Evolutionary conservation across 305 asterid genomes (phyloP), one percentile per base, ranked within the genome.

Genomic region (Plantago coronopus): DNA sequence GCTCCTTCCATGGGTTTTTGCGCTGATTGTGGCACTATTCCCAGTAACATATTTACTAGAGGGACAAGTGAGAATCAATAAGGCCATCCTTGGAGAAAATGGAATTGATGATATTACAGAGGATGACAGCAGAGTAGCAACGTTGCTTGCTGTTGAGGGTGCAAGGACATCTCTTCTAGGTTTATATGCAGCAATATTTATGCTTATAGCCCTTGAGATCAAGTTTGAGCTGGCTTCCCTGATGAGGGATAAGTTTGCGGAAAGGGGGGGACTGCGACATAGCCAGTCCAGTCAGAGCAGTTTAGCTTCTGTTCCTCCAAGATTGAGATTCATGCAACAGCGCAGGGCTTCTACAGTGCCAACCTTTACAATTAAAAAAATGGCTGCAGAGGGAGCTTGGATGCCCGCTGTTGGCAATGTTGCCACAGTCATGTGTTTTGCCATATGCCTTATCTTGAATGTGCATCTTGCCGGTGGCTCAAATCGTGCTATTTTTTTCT

Each of bases 351-450:
- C 95, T 19, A 69, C 89, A 16, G 79, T 75, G 63, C 88, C 96
- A 42, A 66, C 77, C 61, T 94, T 94, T 66, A 84, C 96, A 37
- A 90, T 88, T 59, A 83, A 86, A 69, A 78, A 79, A 43, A 86
- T 90, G 80, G 86, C 94, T 63, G 87, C 91, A 5, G 96, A 90
- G 71, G 99, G 97, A 66, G 95, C 95, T 20, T 94, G 99, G 97
- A 94, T 94, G 97, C 95, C 99, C 21, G 95, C 99, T 43, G 96
- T 94, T 22, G 99, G 99, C 62, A 94, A 94, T 19, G 96, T 94
- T 51, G 96, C 99, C 64, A 94, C 97, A 1, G 72, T 94, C 19
- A 72, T 94, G 91, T 90, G 96, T 78, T 94, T 94, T 60, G 87
- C 88, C 0, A 83, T 94, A 78, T 94, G 97, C 83, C 81, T 94